phyloP scores from a whole-genome alignment of 805 yeast species.

The Yamadazyma endophytica region DNA sequence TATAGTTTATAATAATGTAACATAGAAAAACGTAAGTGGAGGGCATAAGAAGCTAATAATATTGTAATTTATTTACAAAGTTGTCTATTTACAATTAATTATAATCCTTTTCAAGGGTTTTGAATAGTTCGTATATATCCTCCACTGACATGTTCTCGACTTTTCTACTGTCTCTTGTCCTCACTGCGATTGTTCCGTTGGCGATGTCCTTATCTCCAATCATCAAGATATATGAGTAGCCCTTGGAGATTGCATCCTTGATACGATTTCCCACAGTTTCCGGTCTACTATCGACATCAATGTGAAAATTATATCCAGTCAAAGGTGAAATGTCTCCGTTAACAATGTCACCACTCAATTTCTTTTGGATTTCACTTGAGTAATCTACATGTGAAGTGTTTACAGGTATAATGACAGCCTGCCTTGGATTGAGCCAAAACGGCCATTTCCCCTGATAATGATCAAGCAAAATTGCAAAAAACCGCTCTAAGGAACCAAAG shows the following conservation, averaged over 20 bases:
- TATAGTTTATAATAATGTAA: not conserved
- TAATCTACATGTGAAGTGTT: constrained; percentile 55
- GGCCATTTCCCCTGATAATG: constrained; percentile 96
- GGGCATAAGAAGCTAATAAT: too few species aligned
- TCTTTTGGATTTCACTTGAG: constrained; percentile 45
- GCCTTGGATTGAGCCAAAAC: constrained; percentile 93
- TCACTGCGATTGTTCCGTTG: constrained; percentile 55
- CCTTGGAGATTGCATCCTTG: constrained; percentile 69
- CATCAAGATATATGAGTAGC: constrained; percentile 76
- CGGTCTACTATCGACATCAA: constrained; percentile 69
- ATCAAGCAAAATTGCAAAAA: constrained; percentile 85
- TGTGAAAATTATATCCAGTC: constrained; percentile 57
- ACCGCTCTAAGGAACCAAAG: constrained; percentile 91
- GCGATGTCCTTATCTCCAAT: constrained; percentile 83
- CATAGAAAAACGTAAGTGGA: too few species aligned
- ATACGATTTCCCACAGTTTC: constrained; percentile 81
- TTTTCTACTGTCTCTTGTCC: constrained; percentile 51
- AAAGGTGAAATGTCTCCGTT: constrained; percentile 46
- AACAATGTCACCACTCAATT: constrained; percentile 44
- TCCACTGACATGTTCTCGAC: constrained; percentile 42
- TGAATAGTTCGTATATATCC: constrained; percentile 52
- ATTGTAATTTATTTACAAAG: too few species aligned
- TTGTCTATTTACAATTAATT: constrained; percentile 17
- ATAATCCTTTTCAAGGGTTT: constrained; percentile 51
- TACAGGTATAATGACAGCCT: constrained; percentile 80